Evolutionary conservation across 768 basidiomycete genomes (phyloP), one percentile per base, ranked within the genome.

Genomic region (Boletus huronensis): DNA sequence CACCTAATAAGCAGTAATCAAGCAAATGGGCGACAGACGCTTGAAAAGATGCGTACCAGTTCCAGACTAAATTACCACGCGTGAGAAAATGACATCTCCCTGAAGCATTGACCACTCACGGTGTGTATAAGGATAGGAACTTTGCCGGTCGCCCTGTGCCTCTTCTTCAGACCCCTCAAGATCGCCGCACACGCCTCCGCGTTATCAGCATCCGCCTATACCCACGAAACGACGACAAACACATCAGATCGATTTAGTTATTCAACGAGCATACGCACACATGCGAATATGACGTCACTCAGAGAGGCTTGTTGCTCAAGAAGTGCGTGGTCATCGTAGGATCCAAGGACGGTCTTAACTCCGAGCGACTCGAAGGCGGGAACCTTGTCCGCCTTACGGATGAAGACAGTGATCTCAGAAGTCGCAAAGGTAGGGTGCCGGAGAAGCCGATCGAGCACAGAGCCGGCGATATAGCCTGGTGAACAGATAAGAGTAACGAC

Each of bases 61-160:
- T 13, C 82, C 81, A 43, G 81, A 82, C 80, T 83, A 48, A 6
- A 25, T 2, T 6, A 14, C 8, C 26, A 21, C n/a, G 1, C 3
- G 5, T 62, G 8, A 53, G 38, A n/a, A 2, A n/a, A 32, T 6
- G 6, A 6, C 5, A 32, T 6, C 11, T 19, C 16, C n/a, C 32
- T 14, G 7, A 35, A 29, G 39, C 3, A 10, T 10, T 0, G 19
- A 25, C 6, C 2, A 68, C 83, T 59, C 60, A 84, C 86, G 0
- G 84, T 85, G 61, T 89, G 82, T 17, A 89, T 85, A 10, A 82
- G 72, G 53, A 75, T 73, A 6, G 83, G 76, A 2, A 66, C 62
- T 3, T 64, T 70, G 3, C 79, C 78, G 1, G 77, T 78, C 21
- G 58, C 62, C 32, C 74, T 70, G 46, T 76, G 67, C 21, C 74